Conservation (phyloP, 768 basidiomycete genomes). For the Boletus fagicola region DNA sequence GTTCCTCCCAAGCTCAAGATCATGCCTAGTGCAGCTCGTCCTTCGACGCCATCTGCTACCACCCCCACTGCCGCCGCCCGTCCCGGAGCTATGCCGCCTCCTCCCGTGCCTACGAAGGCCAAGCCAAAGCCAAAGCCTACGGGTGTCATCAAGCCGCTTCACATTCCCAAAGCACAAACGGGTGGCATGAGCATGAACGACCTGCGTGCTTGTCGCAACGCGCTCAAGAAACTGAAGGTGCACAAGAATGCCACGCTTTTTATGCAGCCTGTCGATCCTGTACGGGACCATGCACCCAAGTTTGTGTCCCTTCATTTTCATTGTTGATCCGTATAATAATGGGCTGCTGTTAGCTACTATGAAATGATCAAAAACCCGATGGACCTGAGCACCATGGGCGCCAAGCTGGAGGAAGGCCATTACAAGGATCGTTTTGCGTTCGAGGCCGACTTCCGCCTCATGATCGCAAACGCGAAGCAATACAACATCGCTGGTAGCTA, state of each 20-base stretch:
- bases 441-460: conserved; percentile 81
- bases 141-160: conserved; percentile 39
- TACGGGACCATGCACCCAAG: conserved; percentile 88
- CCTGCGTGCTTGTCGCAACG: conserved; percentile 68
- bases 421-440: conserved; percentile 85
- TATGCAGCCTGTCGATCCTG: conserved; percentile 91
- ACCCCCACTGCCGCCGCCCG: conserved; percentile 11
- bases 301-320: conserved; percentile 31
- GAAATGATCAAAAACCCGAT: conserved; percentile 89
- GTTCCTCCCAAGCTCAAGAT: conserved; percentile 57
- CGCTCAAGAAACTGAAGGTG: conserved; percentile 73
- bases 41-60: conserved; percentile 18
- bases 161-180: conserved; percentile 67
- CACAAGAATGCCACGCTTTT: conserved; percentile 77
- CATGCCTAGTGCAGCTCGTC: conserved; percentile 20
- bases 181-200: conserved; percentile 78
- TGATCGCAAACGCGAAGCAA: conserved; percentile 81
- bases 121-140: conserved; percentile 28
- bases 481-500: conserved; percentile 77
- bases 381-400: conserved; percentile 87
- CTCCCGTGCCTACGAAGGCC: conserved; percentile 29
- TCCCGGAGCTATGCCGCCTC: conserved; percentile 27
- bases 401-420: conserved; percentile 82
- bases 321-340: conserved; percentile 2
- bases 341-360: conserved; percentile 65